Evolutionary conservation across 495 filamentous ascomycete genomes (phyloP).

Genomic region (Tetracladium setigerum): DNA sequence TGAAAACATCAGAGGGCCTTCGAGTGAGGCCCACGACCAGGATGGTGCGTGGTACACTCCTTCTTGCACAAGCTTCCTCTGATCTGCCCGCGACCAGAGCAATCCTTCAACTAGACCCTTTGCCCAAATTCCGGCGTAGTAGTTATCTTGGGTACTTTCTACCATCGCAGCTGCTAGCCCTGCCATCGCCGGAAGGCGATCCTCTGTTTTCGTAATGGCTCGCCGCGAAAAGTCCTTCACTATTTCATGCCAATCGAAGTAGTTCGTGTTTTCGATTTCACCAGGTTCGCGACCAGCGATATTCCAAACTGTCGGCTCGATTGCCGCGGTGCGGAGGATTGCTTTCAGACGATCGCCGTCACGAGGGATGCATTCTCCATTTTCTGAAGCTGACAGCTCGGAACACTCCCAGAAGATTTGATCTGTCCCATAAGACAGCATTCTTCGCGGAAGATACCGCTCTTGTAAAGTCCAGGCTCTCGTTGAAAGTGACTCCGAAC

Average conservation of each 20-base stretch:
- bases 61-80: neutral
- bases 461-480: constrained; percentile 32
- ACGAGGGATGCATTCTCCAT: too few species aligned
- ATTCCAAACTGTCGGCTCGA: too few species aligned
- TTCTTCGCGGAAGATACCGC: constrained; percentile 23
- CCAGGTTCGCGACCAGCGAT: too few species aligned
- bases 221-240: neutral
- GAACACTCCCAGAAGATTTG: constrained; percentile 29
- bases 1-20: neutral
- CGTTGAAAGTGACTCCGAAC: too few species aligned
- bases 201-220: neutral
- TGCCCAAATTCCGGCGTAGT: neutral
- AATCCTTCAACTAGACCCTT: neutral
- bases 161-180: neutral
- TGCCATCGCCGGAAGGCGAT: neutral
- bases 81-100: neutral
- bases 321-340: too few species aligned
- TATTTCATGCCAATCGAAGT: neutral
- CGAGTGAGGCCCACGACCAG: too few species aligned
- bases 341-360: too few species aligned
- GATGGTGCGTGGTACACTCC: neutral
- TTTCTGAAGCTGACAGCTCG: neutral
- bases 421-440: constrained; percentile 25
- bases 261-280: neutral
- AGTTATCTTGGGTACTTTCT: neutral